Percentiles rank a stretch among this genome's conserved stretches.
Conservation (phyloP, 2,329 filamentous ascomycete genomes). For the Metarhizium anisopliae region DNA sequence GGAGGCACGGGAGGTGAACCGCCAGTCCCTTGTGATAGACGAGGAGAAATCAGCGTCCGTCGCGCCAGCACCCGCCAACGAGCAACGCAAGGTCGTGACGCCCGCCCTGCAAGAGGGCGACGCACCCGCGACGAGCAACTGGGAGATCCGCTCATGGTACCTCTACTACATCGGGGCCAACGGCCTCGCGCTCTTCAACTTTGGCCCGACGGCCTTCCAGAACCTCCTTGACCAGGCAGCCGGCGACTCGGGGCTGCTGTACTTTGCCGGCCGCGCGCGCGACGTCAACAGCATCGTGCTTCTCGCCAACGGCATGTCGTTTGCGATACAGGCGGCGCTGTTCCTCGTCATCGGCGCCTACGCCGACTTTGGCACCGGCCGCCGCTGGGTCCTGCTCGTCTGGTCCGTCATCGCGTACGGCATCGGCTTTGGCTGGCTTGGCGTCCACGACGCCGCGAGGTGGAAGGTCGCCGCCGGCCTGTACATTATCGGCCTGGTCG, state of each 20-base stretch:
- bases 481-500: constrained; percentile 58
- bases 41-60: not conserved
- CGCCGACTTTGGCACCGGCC: constrained; percentile 57
- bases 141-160: constrained; percentile 19
- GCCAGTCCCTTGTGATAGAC: too few relatives aligned
- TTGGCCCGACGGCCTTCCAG: constrained; percentile 55
- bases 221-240: constrained; percentile 54
- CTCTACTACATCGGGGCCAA: constrained; percentile 59
- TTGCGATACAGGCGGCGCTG: constrained; percentile 54
- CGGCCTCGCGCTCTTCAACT: constrained; percentile 54
- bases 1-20: too few relatives aligned
- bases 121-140: constrained; percentile 12
- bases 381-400: constrained; percentile 53
- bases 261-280: constrained; percentile 45
- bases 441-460: constrained; percentile 48
- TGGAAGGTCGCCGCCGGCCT: constrained; percentile 53
- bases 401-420: constrained; percentile 52
- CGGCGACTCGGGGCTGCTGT: constrained; percentile 38
- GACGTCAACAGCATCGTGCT: constrained; percentile 59
- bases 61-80: not conserved
- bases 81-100: not conserved
- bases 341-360: constrained; percentile 44
- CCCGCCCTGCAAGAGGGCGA: constrained; percentile 1
- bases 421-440: constrained; percentile 59
- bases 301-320: constrained; percentile 57